Base-by-base conservation (phyloP, 805 yeast genomes). In the Ogataea polymorpha region DNA sequence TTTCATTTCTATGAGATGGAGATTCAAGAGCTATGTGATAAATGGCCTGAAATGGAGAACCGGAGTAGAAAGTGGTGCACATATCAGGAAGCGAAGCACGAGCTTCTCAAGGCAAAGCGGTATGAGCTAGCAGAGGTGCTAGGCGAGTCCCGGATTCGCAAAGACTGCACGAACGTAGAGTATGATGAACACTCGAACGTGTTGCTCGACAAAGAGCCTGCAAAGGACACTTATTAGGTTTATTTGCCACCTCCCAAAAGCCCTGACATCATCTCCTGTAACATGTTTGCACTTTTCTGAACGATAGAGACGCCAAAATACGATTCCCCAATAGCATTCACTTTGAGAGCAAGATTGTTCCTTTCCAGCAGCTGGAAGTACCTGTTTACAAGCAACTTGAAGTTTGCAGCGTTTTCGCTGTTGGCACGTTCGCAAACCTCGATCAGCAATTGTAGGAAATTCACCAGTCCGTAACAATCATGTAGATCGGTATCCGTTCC, bases 1-100 rank as follows among this genome's bases (percentile, higher is more conserved):
- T 91, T 82, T 56, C 93, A 89, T 58, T 84, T 91, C 59, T 93
- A 73, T 61, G 96, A 91, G 61, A 72, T 91, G 84, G 56, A 59
- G 12, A 79, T 83, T 2, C 72, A 62, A 12, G 66, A 74, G 37
- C 67, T 86, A 45, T 72, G 72, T 31, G 72, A 67, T 1, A 70
- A 60, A 17, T 93, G 90, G 84, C 99, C 99, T 0, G 99, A 93
- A 63, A 51, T 60, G 12, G 40, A 65, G 12, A 65, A 65, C 44
- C 72, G 99, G 44, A 67, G 70, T 23, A 67, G 98, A 39, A 67
- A 77, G 43, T 88, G 97, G 96, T 82, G 85, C 58, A 70, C 75
- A 2, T 85, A 77, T 51, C 59, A 70, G 4, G 86, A 82, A 45
- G 91, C 93, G 1, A 71, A 71, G 39, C 78, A 71, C 44, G 84